These are phyloP conservation scores for Tritrichomonas musculus DNA, from an alignment of 208 protist species.

Conservation along the genomic window DNA sequence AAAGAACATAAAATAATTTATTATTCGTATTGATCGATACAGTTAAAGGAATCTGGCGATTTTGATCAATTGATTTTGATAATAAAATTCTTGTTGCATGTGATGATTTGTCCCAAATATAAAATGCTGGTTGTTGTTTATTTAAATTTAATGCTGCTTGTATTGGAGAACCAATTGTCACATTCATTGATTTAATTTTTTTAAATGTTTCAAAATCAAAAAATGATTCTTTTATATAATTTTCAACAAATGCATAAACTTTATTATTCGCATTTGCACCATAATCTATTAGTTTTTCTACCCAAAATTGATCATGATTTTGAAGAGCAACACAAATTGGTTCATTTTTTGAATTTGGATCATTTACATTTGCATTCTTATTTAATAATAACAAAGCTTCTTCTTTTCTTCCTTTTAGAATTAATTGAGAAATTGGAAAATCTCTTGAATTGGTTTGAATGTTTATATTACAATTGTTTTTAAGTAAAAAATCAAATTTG, in stretches of 20 bases:
- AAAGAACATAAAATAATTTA: too few relatives aligned
- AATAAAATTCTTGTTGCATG: too few relatives aligned
- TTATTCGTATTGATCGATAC: too few relatives aligned
- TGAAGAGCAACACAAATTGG: neutral
- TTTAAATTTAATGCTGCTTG: neutral
- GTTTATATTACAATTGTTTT: neutral
- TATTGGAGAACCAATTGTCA: neutral
- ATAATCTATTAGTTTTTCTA: neutral
- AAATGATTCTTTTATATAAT: neutral
- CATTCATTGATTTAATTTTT: neutral
- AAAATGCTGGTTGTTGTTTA: neutral
- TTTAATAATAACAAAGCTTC: neutral
- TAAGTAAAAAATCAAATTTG: neutral
- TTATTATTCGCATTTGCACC: neutral
- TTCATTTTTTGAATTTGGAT: neutral
- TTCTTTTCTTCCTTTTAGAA: neutral
- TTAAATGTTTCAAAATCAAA: neutral
- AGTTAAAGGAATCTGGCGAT: too few relatives aligned
- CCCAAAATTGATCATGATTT: neutral
- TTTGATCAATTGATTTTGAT: too few relatives aligned
- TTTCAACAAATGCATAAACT: neutral
- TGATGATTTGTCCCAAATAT: neutral
- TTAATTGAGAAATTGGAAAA: neutral
- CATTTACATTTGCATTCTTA: neutral
- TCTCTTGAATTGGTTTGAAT: neutral